Evolutionary conservation across 75 land plant species (phyloP), one percentile per base, ranked within the genome.

Genomic region (Ceratopteris richardii): DNA sequence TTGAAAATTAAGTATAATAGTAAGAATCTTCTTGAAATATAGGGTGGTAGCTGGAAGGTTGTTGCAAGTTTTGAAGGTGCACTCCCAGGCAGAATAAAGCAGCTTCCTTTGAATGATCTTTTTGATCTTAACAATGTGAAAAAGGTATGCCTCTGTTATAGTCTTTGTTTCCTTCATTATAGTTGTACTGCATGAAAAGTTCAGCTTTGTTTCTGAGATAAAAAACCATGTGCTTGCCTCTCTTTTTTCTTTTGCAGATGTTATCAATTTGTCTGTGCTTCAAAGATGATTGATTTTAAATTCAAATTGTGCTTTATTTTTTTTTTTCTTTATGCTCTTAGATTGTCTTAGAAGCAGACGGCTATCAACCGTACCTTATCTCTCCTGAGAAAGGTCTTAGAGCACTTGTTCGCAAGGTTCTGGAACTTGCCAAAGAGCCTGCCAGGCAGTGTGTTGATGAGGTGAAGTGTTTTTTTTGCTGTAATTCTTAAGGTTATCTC

Each of bases 311-410:
- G 28, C 43, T 29, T 54, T 9, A 37, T 53, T 9, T 33, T 33
- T 9, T 33, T 33, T 33, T 33, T 4, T 9, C 37, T n/a, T n/a
- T n/a, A n/a, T 33, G 37, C 48, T 61, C 36, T 13, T 66, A 95
- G 99, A 64, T 95, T 60, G 96, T 90, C 40, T 63, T 95, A 55
- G 99, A 95, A 78, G 99, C 99, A 22, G 99, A 95, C 84, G 99
- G 99, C 44, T 95, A 95, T 73, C 99, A 90, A 41, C 99, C 99
- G 14, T 95, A 95, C 63, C 80, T 95, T 21, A 78, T 95, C 50
- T 95, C 99, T 29, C 99, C 99, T 30, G 99, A 95, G 57, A 95
- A 95, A 62, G 99, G 99, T 58, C 69, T 95, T 36, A 74, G 97
- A 55, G 84, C 90, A 16, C 78, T 95, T 29, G 81, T 95, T 42